phyloP scores from a whole-genome alignment of 495 filamentous ascomycete species.

The Cercophora samala region DNA sequence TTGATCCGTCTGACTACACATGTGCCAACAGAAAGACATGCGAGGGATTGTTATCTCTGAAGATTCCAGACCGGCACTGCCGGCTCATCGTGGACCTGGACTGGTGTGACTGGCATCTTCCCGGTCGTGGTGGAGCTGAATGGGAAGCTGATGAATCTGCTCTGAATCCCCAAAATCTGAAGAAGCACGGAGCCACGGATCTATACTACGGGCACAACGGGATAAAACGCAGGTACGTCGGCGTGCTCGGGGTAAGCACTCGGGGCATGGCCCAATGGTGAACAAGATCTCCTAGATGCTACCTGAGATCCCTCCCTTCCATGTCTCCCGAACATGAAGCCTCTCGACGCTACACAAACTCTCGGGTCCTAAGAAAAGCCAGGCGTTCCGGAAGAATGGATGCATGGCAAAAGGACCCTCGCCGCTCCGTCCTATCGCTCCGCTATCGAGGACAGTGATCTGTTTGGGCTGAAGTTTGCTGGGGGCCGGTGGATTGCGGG shows the following conservation, averaged over 20 bases:
- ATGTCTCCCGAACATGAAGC: background rate
- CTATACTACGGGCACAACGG: background rate
- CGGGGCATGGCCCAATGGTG: background rate
- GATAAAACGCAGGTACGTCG: background rate
- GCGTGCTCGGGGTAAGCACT: background rate
- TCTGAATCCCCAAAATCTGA: background rate
- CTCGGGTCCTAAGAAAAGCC: background rate
- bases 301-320: background rate
- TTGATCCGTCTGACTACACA: background rate
- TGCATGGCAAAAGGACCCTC: background rate
- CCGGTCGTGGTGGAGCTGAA: background rate
- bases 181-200: background rate
- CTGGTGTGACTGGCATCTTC: background rate
- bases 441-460: background rate
- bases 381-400: background rate
- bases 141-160: background rate
- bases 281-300: background rate
- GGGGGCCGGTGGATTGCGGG: constrained; percentile 1
- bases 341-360: background rate
- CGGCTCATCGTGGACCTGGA: background rate
- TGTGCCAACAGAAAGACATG: too few relatives aligned
- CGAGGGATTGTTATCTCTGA: background rate
- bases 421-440: background rate
- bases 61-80: background rate
- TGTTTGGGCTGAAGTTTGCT: constrained; percentile 2